These are phyloP conservation scores for Aspergillus vadensis DNA, from an alignment of 2,329 filamentous ascomycete species.

Conservation along the genomic window DNA sequence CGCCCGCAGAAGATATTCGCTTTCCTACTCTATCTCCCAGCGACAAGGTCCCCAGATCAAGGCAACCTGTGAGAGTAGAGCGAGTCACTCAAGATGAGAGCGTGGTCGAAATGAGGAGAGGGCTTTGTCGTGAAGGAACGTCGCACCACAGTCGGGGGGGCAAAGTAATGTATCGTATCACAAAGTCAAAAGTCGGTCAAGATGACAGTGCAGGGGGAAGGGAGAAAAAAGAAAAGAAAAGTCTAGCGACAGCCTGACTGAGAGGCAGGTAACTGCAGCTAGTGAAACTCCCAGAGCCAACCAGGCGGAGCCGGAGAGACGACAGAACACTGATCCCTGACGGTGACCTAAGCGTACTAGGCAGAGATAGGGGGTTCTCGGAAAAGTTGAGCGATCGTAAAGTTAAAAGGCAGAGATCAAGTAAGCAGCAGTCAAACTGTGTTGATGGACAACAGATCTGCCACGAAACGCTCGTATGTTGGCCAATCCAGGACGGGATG, in stretches of 20 bases:
- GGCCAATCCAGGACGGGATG: conserved; percentile 10
- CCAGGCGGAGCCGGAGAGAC: conserved; percentile 19
- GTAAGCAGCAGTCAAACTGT: background rate
- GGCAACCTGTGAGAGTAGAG: conserved; percentile 16
- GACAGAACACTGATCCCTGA: conserved; percentile 20
- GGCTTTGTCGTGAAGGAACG: conserved; percentile 22
- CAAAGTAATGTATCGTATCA: conserved; percentile 36
- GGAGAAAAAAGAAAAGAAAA: conserved; percentile 22
- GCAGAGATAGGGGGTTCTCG: conserved; percentile 2
- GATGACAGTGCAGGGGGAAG: conserved; percentile 25
- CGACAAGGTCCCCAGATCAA: conserved; percentile 11
- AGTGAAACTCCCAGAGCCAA: conserved; percentile 23
- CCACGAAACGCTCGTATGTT: conserved; percentile 12
- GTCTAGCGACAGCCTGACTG: conserved; percentile 18
- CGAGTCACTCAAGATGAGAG: conserved; percentile 17
- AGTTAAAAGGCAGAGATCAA: conserved; percentile 10
- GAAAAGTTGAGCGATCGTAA: conserved; percentile 16
- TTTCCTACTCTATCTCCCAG: conserved; percentile 3
- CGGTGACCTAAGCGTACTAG: conserved; percentile 7
- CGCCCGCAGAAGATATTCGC: background rate
- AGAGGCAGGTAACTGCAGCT: conserved; percentile 29
- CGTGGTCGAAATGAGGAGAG: conserved; percentile 22
- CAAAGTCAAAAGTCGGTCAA: conserved; percentile 41
- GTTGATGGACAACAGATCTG: conserved; percentile 13
- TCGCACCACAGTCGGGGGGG: conserved; percentile 34